Evolutionary conservation across 192 early-diverging fungal species (phyloP), one percentile per base, ranked within the genome.

Genomic region (Coemansia sp.): DNA sequence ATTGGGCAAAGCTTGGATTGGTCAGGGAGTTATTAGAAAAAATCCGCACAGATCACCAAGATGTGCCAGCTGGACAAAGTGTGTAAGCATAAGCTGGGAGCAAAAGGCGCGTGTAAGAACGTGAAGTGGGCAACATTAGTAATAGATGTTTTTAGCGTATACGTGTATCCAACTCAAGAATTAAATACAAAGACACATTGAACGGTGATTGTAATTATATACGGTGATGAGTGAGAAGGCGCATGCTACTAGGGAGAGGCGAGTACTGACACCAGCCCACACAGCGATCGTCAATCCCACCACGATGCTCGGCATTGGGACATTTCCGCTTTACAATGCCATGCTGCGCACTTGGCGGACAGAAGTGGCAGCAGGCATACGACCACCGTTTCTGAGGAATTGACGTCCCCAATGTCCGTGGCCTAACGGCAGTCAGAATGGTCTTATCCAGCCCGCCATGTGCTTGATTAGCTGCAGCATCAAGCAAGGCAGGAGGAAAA

Each of bases 381-480:
- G 45, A 14, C 14, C 51, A 55, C 51, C 5, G n/a, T 55, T 25
- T 29, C 51, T 55, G 51, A 29, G 14, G 23, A 29, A 55, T 29
- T 55, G 51, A 2, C 51, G 31, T 29, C 23, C 51, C 25, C 17
- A 4, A n/a, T 9, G 12, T 55, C 8, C 2, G 11, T 7, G 51
- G 51, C 4, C 51, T 31, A 55, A 2, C 8, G 5, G 27, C 25
- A 14, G 14, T 25, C 51, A 31, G 8, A 29, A 5, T 29, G 51
- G 51, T 55, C 51, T n/a, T 14, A 29, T n/a, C 51, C 51, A 29
- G 57, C 17, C 57, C 17, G 57, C 23, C 57, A 37, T 36, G 57
- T 32, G 34, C 29, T 59, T 59, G 57, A 59, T 59, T 59, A 59
- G 57, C 57, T 37, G 57, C 29, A 36, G 32, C 53, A 25, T 6